Evolutionary conservation across 2,329 filamentous ascomycete genomes (phyloP).

Genomic region (Cytospora leucostoma): DNA sequence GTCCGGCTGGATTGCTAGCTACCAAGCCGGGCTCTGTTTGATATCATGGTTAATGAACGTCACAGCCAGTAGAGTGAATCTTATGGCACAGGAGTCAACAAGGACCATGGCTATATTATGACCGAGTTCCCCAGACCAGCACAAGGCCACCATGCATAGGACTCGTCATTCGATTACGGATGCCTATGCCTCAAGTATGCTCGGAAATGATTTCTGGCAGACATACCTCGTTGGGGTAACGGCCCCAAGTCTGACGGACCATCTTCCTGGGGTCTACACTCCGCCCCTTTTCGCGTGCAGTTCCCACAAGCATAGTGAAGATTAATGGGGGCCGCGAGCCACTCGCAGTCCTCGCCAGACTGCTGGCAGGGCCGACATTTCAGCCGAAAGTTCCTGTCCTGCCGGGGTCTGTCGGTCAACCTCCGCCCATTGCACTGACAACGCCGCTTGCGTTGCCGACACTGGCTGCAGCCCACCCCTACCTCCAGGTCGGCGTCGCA

Average conservation of each 20-base stretch:
- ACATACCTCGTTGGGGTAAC: not conserved
- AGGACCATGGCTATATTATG: not conserved
- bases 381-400: not conserved
- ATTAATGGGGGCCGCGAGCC: not conserved
- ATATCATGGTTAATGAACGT: not conserved
- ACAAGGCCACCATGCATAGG: not conserved
- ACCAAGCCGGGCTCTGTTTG: not conserved
- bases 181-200: not conserved
- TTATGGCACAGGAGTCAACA: not conserved
- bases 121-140: not conserved
- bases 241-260: not conserved
- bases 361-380: not conserved
- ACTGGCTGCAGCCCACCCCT: not conserved
- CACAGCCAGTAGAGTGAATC: not conserved
- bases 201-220: not conserved
- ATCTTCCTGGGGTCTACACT: not conserved
- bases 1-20: not conserved
- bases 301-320: not conserved
- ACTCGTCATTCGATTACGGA: not conserved
- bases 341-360: not conserved
- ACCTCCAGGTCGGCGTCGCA: not conserved
- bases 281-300: not conserved
- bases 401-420: not conserved
- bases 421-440: not conserved
- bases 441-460: not conserved